Percentiles rank a stretch among this genome's conserved stretches.
Evolutionary conservation across 208 protist genomes (phyloP).

Genomic region (Angomonas ambiguus): DNA sequence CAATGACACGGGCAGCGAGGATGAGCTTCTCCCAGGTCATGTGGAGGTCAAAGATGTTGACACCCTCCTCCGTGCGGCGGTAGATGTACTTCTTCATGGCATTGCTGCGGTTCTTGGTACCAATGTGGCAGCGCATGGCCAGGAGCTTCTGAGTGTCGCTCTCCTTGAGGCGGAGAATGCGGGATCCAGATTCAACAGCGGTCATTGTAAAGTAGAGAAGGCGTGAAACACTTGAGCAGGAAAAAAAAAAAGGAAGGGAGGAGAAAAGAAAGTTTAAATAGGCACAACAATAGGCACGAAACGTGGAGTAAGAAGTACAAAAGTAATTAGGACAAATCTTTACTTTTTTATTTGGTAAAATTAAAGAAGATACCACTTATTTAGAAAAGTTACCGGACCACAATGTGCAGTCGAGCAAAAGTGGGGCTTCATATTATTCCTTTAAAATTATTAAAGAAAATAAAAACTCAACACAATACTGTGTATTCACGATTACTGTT

Average conservation of each 20-base stretch:
- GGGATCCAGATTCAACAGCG: slow-evolving; percentile 68
- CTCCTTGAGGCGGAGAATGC: slow-evolving; percentile 75
- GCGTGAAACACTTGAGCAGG: not conserved
- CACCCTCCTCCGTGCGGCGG: slow-evolving; percentile 82
- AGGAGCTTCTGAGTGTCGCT: slow-evolving; percentile 97
- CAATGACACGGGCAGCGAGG: slow-evolving; percentile 98
- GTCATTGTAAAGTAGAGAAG: slow-evolving; percentile 37
- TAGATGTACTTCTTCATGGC: slow-evolving; percentile 96
- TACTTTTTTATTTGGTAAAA: slow-evolving; percentile 2
- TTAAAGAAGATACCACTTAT: not conserved
- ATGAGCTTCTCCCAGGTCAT: slow-evolving; percentile 99
- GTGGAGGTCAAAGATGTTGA: slow-evolving; percentile 97
- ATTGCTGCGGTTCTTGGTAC: slow-evolving; percentile 92
- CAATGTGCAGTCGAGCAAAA: slow-evolving; percentile 5
- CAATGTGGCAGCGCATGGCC: slow-evolving; percentile 95
- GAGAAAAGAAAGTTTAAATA: slow-evolving; percentile 23
- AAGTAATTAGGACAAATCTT: not conserved
- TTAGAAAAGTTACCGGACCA: not conserved
- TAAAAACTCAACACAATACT: slow-evolving; percentile 12
- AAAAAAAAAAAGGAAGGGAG: slow-evolving; percentile 13
- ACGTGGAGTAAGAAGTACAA: not conserved
- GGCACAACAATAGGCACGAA: not conserved
- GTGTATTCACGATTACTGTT: slow-evolving; percentile 34
- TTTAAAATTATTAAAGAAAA: slow-evolving; percentile 9
- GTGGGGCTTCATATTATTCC: not conserved